These are phyloP conservation scores for Dittrichia graveolens DNA, from an alignment of 129 eudicot species.

Conservation along the genomic window DNA sequence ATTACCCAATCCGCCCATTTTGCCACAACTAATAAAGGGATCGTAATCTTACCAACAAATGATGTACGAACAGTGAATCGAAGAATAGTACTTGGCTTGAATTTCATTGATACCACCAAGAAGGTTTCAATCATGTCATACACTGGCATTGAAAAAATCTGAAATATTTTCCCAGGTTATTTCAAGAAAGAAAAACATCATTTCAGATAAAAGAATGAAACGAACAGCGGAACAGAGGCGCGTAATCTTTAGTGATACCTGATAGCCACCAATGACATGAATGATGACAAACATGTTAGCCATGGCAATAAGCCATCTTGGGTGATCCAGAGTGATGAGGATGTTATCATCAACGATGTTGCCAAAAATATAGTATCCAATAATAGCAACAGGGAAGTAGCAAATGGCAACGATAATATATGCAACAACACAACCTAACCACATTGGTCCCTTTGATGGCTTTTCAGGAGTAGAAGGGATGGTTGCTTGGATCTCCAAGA, in stretches of 20 bases:
- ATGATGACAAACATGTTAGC: conserved; percentile 69
- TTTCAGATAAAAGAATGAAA: neutral
- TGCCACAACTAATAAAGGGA: neutral
- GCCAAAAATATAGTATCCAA: conserved; percentile 60
- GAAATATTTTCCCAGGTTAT: conserved; percentile 6
- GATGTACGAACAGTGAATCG: conserved; percentile 53
- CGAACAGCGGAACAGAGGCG: neutral
- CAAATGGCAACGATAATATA: conserved; percentile 61
- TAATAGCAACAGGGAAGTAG: conserved; percentile 67
- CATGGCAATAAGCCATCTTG: conserved; percentile 62
- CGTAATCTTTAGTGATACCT: conserved; percentile 33
- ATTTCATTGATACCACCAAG: conserved; percentile 52
- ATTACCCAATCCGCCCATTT: neutral
- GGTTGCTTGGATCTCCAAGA: conserved; percentile 86
- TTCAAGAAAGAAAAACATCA: neutral
- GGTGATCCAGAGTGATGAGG: conserved; percentile 53
- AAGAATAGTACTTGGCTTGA: conserved; percentile 52
- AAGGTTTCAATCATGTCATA: conserved; percentile 77
- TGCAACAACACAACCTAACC: conserved; percentile 71
- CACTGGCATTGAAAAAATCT: conserved; percentile 86
- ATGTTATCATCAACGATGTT: conserved; percentile 64
- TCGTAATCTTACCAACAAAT: conserved; percentile 56
- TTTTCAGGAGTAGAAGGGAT: conserved; percentile 76
- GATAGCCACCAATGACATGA: conserved; percentile 82
- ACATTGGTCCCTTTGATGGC: conserved; percentile 67